Base-by-base conservation (phyloP, 2,329 filamentous ascomycete genomes). In the Trichoderma koningiopsis region DNA sequence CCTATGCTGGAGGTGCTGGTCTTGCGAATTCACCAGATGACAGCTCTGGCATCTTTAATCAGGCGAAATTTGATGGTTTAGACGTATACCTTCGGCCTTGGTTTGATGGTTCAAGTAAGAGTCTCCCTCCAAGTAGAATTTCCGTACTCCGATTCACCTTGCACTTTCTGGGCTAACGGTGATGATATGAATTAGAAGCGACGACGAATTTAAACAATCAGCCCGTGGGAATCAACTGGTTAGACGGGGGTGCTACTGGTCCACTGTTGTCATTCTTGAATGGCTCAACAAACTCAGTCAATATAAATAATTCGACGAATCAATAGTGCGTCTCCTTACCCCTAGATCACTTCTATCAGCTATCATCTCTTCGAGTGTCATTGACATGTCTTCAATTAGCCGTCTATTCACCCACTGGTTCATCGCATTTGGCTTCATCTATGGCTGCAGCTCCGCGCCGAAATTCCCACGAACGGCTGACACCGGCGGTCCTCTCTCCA, bases 71-170 rank as follows among this genome's bases (percentile, higher is more conserved):
- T 62, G 29, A 73, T 13, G 72, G 70, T 3, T 22, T 70, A 13
- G 24, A 68, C 19, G 73, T 79, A 2, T 70, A 76, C 63, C 73
- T 79, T 2, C 68, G 71, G 33, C 71, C 75, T 19, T 79, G 73
- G 72, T 79, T 79, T 65, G 75, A 79, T 59, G 77, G 77, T 29
- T 72, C 75, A 22, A 75, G 73, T 74, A 73, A 37, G 73, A 24
- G 16, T n/a, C 2, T 5, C 33, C 16, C 35, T 40, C 7, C 1
- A 19, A 37, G 31, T n/a, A 55, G 60, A 37, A 14, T 19, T n/a
- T 14, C 14, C 3, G 3, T 29, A 8, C 29, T 29, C 49, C 3
- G 7, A 11, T 22, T 40, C 8, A 5, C 16, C 3, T 24, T 31
- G 2, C 5, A 16, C 16, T 24, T 31, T 16, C 29, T 43, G 19